Percentiles rank a stretch among this genome's conserved stretches.
Conservation (phyloP, 1,139 yeast genomes). For the Hansenula lynferdii region DNA sequence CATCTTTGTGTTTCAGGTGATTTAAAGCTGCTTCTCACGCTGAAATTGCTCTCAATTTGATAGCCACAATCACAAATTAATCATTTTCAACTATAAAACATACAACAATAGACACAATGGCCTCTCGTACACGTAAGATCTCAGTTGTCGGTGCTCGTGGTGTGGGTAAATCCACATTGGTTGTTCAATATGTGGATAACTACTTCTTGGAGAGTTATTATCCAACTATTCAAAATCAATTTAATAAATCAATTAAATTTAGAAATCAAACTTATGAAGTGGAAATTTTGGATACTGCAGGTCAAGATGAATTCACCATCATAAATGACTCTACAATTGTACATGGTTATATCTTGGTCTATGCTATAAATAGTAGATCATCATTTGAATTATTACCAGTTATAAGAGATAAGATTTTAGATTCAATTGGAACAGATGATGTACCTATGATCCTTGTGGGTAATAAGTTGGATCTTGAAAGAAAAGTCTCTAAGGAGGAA, state of each 20-base stretch:
- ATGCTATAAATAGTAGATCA: slow-evolving; percentile 74
- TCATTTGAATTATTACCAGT: slow-evolving; percentile 76
- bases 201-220: slow-evolving; percentile 88
- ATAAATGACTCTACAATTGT: slow-evolving; percentile 79
- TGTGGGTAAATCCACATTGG: slow-evolving; percentile 86
- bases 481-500: slow-evolving; percentile 63
- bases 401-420: slow-evolving; percentile 80
- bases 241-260: slow-evolving; percentile 64
- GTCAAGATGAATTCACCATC: slow-evolving; percentile 88
- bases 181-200: slow-evolving; percentile 82
- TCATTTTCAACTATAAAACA: too few species aligned
- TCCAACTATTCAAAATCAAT: slow-evolving; percentile 91
- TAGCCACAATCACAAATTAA: not conserved
- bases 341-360: slow-evolving; percentile 80
- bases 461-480: slow-evolving; percentile 73
- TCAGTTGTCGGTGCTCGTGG: slow-evolving; percentile 90
- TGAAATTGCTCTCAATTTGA: too few species aligned
- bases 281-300: slow-evolving; percentile 90
- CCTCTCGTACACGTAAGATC: slow-evolving; percentile 49
- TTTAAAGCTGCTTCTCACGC: too few species aligned
- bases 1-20: too few species aligned
- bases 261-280: slow-evolving; percentile 77
- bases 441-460: slow-evolving; percentile 84
- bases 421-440: slow-evolving; percentile 56
- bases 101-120: too few species aligned